Evolutionary conservation across 2,329 filamentous ascomycete genomes (phyloP), one percentile per base, ranked within the genome.

Genomic region (Trichophyton benhamiae): DNA sequence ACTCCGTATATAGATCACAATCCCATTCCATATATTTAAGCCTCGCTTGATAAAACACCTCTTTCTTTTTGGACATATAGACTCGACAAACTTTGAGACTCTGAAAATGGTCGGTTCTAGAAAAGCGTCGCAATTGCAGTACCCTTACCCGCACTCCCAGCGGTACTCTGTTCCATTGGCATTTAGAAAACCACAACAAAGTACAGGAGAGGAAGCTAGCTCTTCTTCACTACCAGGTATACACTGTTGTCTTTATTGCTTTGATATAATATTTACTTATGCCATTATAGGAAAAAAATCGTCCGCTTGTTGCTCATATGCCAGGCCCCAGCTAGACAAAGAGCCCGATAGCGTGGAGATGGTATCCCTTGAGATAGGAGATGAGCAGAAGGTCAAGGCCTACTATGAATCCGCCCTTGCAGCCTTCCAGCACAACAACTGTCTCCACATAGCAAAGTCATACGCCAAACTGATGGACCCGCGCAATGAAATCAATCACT

Each of bases 401-500:
- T 79, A 74, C 65, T 78, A 78, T 60, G 67, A 71, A 42, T 69
- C 69, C n/a, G 72, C 72, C 7, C 74, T 78, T 44, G 71, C 72
- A 60, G 68, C 72, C 36, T 72, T 79, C 62, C 75, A 78, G 62
- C 77, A 79, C 62, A 68, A 75, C 46, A 75, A 74, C 60, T 78
- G 76, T 59, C 75, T 75, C 5, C 67, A 72, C 11, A 71, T 79
- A 22, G 72, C 72, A 25, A 78, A 78, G 63, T 72, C 72, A 3
- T 78, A 76, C 63, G 77, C 79, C 62, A 78, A 75, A 62, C 68
- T 72, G 3, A 76, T 78, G 22, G 75, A 78, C 53, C 77, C 76
- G 2, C 72, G 74, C 36, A 79, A 79, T 67, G 77, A 79, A 67
- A 74, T 75, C 1, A 75, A 74, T 52, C 74, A 76, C 65, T 77